Conservation (phyloP, 345 rosid species). For the Acer negundo region DNA sequence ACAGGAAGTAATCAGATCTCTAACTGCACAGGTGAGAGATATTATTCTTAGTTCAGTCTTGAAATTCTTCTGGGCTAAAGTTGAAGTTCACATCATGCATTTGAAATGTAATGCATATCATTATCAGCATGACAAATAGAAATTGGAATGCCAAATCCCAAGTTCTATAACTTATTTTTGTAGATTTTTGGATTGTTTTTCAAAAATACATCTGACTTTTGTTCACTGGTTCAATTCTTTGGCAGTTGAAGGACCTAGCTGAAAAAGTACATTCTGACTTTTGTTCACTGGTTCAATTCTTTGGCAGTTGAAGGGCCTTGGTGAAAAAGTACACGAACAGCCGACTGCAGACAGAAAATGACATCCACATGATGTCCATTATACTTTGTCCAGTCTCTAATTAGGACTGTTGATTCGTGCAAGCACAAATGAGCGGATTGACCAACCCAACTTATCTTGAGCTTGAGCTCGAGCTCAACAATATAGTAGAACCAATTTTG, state of each 20-base stretch:
- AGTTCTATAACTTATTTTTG: not conserved
- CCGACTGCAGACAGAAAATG: conserved; percentile 16
- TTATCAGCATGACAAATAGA: not conserved
- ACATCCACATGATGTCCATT: conserved; percentile 2
- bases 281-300: conserved; percentile 3
- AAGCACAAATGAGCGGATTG: conserved; percentile 1
- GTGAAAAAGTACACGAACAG: conserved; percentile 31
- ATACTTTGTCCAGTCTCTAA: not conserved
- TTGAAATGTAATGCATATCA: not conserved
- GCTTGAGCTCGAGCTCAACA: conserved; percentile 13
- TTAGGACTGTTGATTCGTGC: not conserved
- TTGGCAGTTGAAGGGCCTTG: conserved; percentile 40
- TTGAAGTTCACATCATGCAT: not conserved
- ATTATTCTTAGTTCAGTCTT: not conserved
- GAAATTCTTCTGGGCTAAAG: not conserved
- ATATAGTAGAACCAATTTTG: not conserved
- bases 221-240: conserved; percentile 14
- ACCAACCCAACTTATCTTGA: conserved; percentile 4
- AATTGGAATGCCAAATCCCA: not conserved
- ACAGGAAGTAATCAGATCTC: conserved; percentile 54
- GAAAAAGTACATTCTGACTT: conserved; percentile 11
- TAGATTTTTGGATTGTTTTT: not conserved
- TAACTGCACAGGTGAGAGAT: conserved; percentile 49
- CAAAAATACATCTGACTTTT: not conserved
- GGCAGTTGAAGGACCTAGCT: conserved; percentile 41